Percentiles rank a stretch among this genome's conserved stretches.
phyloP scores from a whole-genome alignment of 305 asterid genomes.

The Salvia sclarea region DNA sequence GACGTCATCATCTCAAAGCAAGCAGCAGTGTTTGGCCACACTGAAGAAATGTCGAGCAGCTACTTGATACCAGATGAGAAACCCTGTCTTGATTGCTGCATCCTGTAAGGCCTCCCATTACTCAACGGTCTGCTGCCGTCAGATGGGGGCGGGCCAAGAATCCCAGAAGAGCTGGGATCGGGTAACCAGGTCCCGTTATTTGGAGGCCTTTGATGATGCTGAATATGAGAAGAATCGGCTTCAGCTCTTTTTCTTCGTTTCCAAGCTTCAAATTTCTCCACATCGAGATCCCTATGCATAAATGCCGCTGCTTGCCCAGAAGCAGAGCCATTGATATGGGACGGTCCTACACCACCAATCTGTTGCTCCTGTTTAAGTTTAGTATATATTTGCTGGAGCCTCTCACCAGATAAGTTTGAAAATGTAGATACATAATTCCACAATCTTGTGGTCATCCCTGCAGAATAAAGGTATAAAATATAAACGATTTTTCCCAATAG shows the following conservation, averaged over 20 bases:
- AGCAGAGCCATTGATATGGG: constrained; percentile 59
- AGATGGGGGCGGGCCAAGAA: constrained; percentile 89
- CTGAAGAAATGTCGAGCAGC: constrained; percentile 17
- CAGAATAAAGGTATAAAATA: constrained; percentile 14
- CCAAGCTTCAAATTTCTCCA: constrained; percentile 96
- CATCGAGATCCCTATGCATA: constrained; percentile 72
- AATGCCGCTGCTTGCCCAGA: constrained; percentile 49
- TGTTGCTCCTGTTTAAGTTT: constrained; percentile 88
- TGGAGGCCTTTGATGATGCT: constrained; percentile 59
- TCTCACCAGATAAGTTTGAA: constrained; percentile 84
- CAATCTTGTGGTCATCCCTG: constrained; percentile 92
- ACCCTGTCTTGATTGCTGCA: constrained; percentile 64
- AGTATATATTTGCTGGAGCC: constrained; percentile 88
- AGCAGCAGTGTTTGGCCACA: constrained; percentile 23
- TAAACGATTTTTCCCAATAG: constrained; percentile 7
- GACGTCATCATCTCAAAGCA: constrained; percentile 17
- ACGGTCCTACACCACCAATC: constrained; percentile 64
- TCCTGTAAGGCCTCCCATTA: constrained; percentile 76
- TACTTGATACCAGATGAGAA: constrained; percentile 70
- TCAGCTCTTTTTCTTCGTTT: constrained; percentile 91
- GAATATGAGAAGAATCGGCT: constrained; percentile 64
- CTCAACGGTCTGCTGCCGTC: constrained; percentile 62
- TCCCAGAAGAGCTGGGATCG: constrained; percentile 73
- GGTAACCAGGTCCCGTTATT: constrained; percentile 61
- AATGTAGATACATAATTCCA: constrained; percentile 96